Evolutionary conservation across 2,329 filamentous ascomycete species (phyloP), one percentile per base, ranked within the genome.

Genomic region (Madurella fahalii): DNA sequence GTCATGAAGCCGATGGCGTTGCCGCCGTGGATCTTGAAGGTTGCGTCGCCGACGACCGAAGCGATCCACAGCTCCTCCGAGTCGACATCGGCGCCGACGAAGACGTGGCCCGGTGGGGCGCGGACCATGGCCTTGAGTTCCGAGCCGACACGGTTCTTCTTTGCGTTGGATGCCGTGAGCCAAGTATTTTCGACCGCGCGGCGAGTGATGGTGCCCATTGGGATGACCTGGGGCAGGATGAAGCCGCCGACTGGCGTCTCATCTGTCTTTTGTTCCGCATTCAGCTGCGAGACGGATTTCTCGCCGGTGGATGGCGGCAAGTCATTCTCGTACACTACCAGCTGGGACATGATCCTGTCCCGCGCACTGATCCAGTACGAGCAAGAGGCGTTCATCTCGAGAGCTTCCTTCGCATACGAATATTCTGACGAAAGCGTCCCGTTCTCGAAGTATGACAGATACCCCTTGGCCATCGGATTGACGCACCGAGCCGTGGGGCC

Each of bases 1-100:
- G 94, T 99, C 95, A 99, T 99, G 76, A 99, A 99, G 0, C 95
- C 94, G 55, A 99, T 89, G 1, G 95, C 94, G 67, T 96, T 97
- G 50, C 94, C 95, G 41, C 94, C 95, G 63, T 99, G 94, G 1
- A 99, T 77, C 66, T 90, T 87, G 74, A 99, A 99, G 20, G 92
- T 91, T 3, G 94, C 90, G 69, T 99, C 94, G 20, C 94, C 94
- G 2, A 99, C 83, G 1, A 99, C 78, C 69, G 90, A 96, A 3
- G 94, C 95, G 65, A 99, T 99, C 94, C 95, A 99, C 7, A 99
- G 79, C 70, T 99, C 94, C 69, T 99, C 86, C 2, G 92, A 96
- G 68, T 99, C 94, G 4, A 99, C 94, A 72, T 99, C 94, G 4
- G 95, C 94, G 30, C 95, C 94, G 15, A 99, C 94, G 67, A 99